phyloP scores from a whole-genome alignment of 163 green algal species.

The Chlorella variabilis region DNA sequence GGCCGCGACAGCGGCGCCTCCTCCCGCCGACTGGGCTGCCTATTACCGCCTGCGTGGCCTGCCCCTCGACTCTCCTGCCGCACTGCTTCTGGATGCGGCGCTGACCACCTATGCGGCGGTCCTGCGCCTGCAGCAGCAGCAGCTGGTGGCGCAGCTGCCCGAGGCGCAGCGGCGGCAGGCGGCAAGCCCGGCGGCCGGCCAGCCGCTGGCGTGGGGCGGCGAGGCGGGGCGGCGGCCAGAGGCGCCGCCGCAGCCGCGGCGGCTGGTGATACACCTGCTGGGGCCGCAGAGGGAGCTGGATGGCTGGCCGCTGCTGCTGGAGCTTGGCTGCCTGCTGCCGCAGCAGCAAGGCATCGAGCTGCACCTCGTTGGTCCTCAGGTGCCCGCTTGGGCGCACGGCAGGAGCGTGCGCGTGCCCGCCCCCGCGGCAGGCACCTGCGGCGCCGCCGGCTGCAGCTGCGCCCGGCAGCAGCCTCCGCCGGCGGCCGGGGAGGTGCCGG shows the following conservation, averaged over 20 bases:
- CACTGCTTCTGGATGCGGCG: conserved; percentile 22
- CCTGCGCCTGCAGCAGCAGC: conserved; percentile 8
- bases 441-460: conserved; percentile 14
- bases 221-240: neutral
- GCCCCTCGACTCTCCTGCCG: conserved; percentile 1
- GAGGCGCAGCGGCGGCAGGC: neutral
- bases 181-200: neutral
- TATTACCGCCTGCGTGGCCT: conserved; percentile 31
- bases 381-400: conserved; percentile 7
- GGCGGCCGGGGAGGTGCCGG: neutral
- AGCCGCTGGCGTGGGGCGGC: neutral
- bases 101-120: conserved; percentile 21
- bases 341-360: neutral
- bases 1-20: neutral
- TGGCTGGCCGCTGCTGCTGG: conserved; percentile 24
- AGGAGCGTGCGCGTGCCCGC: neutral
- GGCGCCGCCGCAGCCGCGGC: neutral
- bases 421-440: neutral
- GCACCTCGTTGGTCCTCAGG: conserved; percentile 21
- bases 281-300: conserved; percentile 27
- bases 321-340: conserved; percentile 37
- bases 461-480: conserved; percentile 1
- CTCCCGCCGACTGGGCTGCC: neutral
- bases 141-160: neutral
- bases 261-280: conserved; percentile 30